Evolutionary conservation across 225 moss, liverwort and hornwort genomes (phyloP).

Genomic region (Pleurozium schreberi): DNA sequence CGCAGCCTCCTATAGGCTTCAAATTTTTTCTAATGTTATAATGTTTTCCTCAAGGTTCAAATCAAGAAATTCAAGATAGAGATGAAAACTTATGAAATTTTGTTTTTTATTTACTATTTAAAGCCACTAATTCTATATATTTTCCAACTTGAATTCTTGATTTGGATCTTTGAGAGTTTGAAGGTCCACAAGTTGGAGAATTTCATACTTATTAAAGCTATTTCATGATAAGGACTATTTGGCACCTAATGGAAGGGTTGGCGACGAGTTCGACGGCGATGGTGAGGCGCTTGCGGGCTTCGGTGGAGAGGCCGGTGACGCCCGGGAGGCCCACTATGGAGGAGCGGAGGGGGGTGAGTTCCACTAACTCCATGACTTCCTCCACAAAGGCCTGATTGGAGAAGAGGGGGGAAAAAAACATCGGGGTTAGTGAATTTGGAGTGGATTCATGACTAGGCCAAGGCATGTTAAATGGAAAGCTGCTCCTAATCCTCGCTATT

Average conservation of each 20-base stretch:
- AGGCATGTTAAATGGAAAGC: background rate
- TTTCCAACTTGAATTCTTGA: no score
- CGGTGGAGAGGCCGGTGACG: slow-evolving; percentile 65
- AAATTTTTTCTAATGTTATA: no score
- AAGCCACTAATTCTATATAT: no score
- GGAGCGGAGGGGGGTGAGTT: slow-evolving; percentile 26
- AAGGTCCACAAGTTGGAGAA: no score
- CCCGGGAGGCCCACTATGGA: slow-evolving; percentile 66
- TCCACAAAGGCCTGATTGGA: slow-evolving; percentile 56
- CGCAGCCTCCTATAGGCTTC: no score
- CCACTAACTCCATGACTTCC: slow-evolving; percentile 77
- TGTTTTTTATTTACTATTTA: no score
- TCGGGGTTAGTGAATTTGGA: background rate
- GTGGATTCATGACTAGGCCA: background rate
- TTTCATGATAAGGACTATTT: no score
- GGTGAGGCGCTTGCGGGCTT: slow-evolving; percentile 71
- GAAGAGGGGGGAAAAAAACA: background rate
- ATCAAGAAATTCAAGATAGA: no score
- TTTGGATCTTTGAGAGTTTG: no score
- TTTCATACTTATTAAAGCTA: no score
- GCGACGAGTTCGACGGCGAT: slow-evolving; percentile 80
- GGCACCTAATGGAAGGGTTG: slow-evolving; percentile 73
- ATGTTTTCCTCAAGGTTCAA: no score
- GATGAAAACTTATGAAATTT: no score
- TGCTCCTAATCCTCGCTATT: background rate